Base-by-base conservation (phyloP, 257 asterid species). In the Hygrophila difformis region DNA sequence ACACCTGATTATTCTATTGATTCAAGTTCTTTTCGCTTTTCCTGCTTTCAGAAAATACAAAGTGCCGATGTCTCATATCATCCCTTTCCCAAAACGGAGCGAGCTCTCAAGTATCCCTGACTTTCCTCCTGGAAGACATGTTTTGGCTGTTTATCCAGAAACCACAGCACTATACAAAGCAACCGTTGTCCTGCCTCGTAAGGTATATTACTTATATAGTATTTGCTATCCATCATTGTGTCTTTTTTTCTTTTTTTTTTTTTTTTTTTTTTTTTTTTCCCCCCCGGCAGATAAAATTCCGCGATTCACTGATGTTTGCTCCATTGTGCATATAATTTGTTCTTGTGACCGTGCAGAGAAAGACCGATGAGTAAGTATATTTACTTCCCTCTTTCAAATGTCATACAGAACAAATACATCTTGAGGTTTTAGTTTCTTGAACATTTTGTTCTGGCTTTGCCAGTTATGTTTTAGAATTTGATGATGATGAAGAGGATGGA, bases 401-500 rank as follows among this genome's bases (percentile, higher is more conserved):
- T 12, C 18, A 56, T n/a, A n/a, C n/a, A n/a, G n/a, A n/a, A n/a
- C n/a, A n/a, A n/a, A n/a, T n/a, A n/a, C n/a, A n/a, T n/a, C n/a
- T n/a, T n/a, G n/a, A n/a, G 20, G 22, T 23, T n/a, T 51, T 38
- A 44, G n/a, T 48, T 19, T 14, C 44, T 17, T 31, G 35, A 11
- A 10, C 5, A 37, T 6, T 8, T 15, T 12, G 22, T 53, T 49
- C 19, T 61, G 48, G 58, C 44, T 24, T 12, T 16, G 44, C 52
- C 93, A 89, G 96, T 64, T 89, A 85, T 33, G 62, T 81, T 31
- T 59, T 89, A 76, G 96, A 85, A 49, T 89, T 89, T 24, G 98
- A 89, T 6, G 98, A 85, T 10, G 98, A 89, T 9, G 98, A 89
- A 61, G 97, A 89, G 71, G 96, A 82, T 37, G 97, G 97, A 53